Evolutionary conservation across 495 filamentous ascomycete species (phyloP), one percentile per base, ranked within the genome.

Genomic region (Daldinia childiae): DNA sequence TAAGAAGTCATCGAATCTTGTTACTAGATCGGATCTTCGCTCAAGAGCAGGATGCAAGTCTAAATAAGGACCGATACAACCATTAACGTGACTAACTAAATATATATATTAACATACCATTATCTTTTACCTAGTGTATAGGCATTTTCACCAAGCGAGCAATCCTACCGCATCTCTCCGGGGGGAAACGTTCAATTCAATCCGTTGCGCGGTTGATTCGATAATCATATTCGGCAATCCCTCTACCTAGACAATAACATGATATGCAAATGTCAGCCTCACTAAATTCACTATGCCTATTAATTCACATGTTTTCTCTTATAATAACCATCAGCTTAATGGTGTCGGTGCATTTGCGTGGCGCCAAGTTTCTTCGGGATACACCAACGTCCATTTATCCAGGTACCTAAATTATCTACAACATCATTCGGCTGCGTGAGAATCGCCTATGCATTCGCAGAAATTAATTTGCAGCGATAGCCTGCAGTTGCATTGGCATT

Each of bases 301-400:
- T 24, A 21, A 24, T 48, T 21, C 19, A 48, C n/a, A 17, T 48
- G 19, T 4, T 48, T 19, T 9, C 43, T 19, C 17, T 8, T 1
- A 48, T 48, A 48, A 17, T 48, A 48, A 19, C 19, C 43, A 3
- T 48, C 43, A 11, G 43, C 17, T 48, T 21, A 17, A 24, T 48
- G 2, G 57, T 17, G 12, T 32, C 14, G 56, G 24, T 5, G 32
- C 15, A 54, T 61, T 24, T 19, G 3, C 14, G 39, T 32, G 50
- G 1, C 26, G 60, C 64, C 69, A 68, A 64, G 64, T 63, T 30
- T 64, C 55, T 56, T 72, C 48, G 27, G 29, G 38, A 15, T 39
- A 68, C 69, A 55, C 64, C 69, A 60, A 61, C 19, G 64, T 68
- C 56, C 39, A 45, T 58, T 68, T 68, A 72, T 64, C 69, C 58